Conservation (phyloP, 2,329 filamentous ascomycete genomes). For the Ophiocordyceps sinensis region DNA sequence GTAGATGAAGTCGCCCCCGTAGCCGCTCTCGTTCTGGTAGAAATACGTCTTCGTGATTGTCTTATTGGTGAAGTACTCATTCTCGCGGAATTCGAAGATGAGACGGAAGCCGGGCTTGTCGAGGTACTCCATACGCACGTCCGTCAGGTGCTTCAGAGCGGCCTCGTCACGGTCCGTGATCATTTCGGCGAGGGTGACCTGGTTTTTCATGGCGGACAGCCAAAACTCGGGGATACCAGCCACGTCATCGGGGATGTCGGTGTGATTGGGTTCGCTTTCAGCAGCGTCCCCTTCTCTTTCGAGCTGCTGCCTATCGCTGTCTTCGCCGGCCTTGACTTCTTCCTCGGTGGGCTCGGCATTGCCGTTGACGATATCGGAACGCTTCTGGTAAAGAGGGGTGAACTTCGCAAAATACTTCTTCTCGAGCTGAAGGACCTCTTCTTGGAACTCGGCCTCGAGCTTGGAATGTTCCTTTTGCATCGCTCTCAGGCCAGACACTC, state of each 20-base stretch:
- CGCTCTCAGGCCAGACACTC: conserved; percentile 89
- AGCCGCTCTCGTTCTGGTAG: conserved; percentile 97
- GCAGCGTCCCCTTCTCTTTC: conserved; percentile 46
- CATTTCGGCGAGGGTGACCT: conserved; percentile 91
- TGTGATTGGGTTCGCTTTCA: conserved; percentile 41
- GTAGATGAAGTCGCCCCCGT: conserved; percentile 98
- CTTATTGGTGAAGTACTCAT: conserved; percentile 97
- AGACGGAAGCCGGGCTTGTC: conserved; percentile 96
- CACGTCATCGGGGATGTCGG: conserved; percentile 39
- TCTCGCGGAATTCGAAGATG: conserved; percentile 92
- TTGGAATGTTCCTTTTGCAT: conserved; percentile 98
- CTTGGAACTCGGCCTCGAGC: conserved; percentile 95
- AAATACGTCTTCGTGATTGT: conserved; percentile 95
- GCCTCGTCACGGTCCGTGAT: conserved; percentile 96
- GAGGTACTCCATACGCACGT: conserved; percentile 98
- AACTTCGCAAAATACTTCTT: conserved; percentile 99
- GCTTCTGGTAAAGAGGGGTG: conserved; percentile 92
- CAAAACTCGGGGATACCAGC: conserved; percentile 97
- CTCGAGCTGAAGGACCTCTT: conserved; percentile 93
- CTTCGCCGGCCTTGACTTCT: conserved; percentile 72
- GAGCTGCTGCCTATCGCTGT: conserved; percentile 58
- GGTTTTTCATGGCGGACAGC: conserved; percentile 99
- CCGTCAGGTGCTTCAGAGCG: conserved; percentile 75
- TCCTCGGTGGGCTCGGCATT: conserved; percentile 69
- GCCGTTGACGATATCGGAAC: conserved; percentile 85